phyloP scores from a whole-genome alignment of 2,329 filamentous ascomycete genomes.

The Fusarium sp. region DNA sequence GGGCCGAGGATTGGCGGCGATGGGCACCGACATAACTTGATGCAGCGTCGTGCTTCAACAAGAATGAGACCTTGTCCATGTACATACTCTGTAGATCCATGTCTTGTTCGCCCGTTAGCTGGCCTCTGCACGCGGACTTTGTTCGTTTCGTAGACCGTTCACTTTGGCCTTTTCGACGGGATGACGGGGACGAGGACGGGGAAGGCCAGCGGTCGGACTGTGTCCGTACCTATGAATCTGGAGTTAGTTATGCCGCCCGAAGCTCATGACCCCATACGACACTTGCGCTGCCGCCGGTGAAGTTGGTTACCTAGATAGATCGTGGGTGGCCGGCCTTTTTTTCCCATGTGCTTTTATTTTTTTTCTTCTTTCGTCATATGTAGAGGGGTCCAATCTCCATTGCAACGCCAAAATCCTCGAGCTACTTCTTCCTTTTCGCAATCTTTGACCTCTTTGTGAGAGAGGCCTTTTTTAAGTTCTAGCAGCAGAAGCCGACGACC shows the following conservation, averaged over 20 bases:
- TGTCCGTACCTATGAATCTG: slow-evolving; percentile 13
- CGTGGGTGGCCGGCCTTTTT: slow-evolving; percentile 8
- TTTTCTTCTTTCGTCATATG: slow-evolving; percentile 5
- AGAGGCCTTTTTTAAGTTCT: not conserved
- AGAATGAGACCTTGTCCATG: slow-evolving; percentile 23
- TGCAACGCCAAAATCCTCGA: slow-evolving; percentile 9
- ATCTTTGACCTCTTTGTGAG: slow-evolving; percentile 9
- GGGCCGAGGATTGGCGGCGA: slow-evolving; percentile 27
- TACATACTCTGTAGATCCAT: slow-evolving; percentile 9
- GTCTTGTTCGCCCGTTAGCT: slow-evolving; percentile 8
- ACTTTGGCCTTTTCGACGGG: not conserved
- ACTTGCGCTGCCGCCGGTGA: slow-evolving; percentile 9
- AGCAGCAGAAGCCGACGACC: not conserved
- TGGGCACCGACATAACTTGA: slow-evolving; percentile 41
- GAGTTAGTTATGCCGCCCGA: slow-evolving; percentile 15
- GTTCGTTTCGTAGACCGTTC: slow-evolving; percentile 9
- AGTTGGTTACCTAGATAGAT: slow-evolving; percentile 19
- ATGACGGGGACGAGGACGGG: not conserved
- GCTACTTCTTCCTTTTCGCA: not conserved
- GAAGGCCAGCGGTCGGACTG: slow-evolving; percentile 4
- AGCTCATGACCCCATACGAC: slow-evolving; percentile 8
- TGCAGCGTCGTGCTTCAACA: slow-evolving; percentile 32
- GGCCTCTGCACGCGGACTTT: slow-evolving; percentile 4
- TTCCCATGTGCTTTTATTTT: not conserved
- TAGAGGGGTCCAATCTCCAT: slow-evolving; percentile 11